Evolutionary conservation across 179 eudicot species (phyloP).

Genomic region (Beta corolliflora): DNA sequence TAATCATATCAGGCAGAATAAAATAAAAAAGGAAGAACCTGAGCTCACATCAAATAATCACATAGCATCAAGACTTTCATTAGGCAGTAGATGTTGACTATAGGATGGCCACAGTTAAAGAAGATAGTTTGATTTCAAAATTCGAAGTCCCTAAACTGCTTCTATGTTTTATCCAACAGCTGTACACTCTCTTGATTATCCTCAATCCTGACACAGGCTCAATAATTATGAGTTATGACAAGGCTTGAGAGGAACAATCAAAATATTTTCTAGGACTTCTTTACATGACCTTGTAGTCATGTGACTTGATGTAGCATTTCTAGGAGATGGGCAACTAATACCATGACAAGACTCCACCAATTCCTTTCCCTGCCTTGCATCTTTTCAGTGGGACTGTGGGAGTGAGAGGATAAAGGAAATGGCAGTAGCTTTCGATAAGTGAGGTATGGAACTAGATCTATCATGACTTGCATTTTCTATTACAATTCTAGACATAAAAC

Average conservation of each 20-base stretch:
- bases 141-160: background rate
- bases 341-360: background rate
- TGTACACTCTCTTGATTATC: background rate
- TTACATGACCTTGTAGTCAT: background rate
- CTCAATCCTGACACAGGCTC: background rate
- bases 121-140: background rate
- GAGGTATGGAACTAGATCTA: background rate
- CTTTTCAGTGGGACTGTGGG: background rate
- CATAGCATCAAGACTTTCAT: background rate
- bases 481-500: slow-evolving; percentile 1
- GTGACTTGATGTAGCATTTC: slow-evolving; percentile 3
- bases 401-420: background rate
- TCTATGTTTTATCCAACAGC: background rate
- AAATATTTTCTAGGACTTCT: background rate
- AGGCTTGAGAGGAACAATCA: background rate
- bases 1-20: background rate
- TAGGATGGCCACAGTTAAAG: background rate
- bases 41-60: background rate
- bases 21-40: background rate
- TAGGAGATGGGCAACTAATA: background rate
- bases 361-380: background rate
- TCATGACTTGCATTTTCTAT: background rate
- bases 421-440: background rate
- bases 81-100: background rate
- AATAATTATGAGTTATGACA: background rate